Base-by-base conservation (phyloP, 805 yeast genomes). In the Candida sonorensis region DNA sequence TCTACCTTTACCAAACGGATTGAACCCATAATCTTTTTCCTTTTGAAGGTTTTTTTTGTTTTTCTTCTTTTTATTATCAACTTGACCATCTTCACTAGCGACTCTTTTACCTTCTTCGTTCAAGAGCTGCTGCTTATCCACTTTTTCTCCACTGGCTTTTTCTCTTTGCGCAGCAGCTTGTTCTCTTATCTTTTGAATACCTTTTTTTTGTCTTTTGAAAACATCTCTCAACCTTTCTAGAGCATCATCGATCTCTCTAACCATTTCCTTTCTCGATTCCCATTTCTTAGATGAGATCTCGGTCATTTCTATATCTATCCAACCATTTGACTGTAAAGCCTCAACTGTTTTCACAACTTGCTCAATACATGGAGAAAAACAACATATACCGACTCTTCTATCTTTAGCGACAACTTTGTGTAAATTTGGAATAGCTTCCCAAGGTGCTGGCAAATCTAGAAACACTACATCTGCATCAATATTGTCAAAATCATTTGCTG, bases 351-450 rank as follows among this genome's bases (percentile, higher is more conserved):
- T 80, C 36, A 81, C 81, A 4, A 92, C 98, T 61, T 92, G 99
- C 59, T 92, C 99, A 29, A 92, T 83, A 58, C 99, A 92, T 8
- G 99, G 99, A 24, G 95, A 84, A 53, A 92, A 92, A 58, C 98
- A 92, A 59, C 99, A 92, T 33, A 92, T 69, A 3, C 82, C 77
- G 15, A 77, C 83, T 17, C 67, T 64, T 34, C 67, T 63, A 13
- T 60, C 60, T 7, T 61, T 55, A 7, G 81, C 61, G 11, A 83
- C 67, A 1, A 82, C 94, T 2, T 45, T 31, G 10, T 66, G 60
- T 28, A 90, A 59, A 56, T 81, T 80, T 6, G 86, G 85, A 33
- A 92, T 81, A 5, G 98, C 98, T 23, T 76, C 77, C 97, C 97
- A 90, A 7, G 99, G 98, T 5, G 95, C 78, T 4, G 99, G 99